Base-by-base conservation (phyloP, 2,329 filamentous ascomycete genomes). In the Colletotrichum sp. region DNA sequence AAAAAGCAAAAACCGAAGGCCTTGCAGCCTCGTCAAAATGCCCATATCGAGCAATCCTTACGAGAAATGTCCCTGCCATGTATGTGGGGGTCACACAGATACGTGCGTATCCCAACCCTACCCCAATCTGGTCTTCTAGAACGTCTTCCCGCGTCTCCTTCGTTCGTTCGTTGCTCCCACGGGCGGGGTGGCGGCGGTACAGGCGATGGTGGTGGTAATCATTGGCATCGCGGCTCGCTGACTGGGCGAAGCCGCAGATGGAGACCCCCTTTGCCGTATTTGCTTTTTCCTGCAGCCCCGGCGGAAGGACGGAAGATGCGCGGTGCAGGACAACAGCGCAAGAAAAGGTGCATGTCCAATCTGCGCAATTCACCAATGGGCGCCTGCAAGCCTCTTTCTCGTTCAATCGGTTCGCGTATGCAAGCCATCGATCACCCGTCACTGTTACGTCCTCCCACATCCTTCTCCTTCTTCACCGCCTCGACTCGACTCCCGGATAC, bases 211-310 rank as follows among this genome's bases (percentile, higher is more conserved):
- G 58, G 33, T 34, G 58, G 18, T 34, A 27, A n/a, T 43, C 66
- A 54, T 31, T n/a, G 58, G 59, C n/a, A 38, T 24, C 59, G 59
- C 27, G 31, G 36, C 13, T 29, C 36, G 61, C 31, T 38, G 58
- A 24, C 29, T 33, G 58, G 55, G 31, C 55, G 55, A 33, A 58
- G 11, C 27, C 27, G 8, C 55, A n/a, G 27, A n/a, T n/a, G 27
- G 3, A 18, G 18, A 29, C 43, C 43, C 3, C 54, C 6, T 18
- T 58, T 15, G 34, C 68, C 68, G 54, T 11, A 66, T 72, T 74
- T 74, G 72, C 72, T 74, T 74, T 72, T 74, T 58, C 68, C 62
- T 72, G 68, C 72, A 67, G 61, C 18, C 58, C 29, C 21, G 43
- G 55, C 27, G 29, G 57, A 18, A 66, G 24, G 34, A 27, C 61